Evolutionary conservation across 1,284 basidiomycete species (phyloP).

Genomic region (Wallemia ichthyophaga): DNA sequence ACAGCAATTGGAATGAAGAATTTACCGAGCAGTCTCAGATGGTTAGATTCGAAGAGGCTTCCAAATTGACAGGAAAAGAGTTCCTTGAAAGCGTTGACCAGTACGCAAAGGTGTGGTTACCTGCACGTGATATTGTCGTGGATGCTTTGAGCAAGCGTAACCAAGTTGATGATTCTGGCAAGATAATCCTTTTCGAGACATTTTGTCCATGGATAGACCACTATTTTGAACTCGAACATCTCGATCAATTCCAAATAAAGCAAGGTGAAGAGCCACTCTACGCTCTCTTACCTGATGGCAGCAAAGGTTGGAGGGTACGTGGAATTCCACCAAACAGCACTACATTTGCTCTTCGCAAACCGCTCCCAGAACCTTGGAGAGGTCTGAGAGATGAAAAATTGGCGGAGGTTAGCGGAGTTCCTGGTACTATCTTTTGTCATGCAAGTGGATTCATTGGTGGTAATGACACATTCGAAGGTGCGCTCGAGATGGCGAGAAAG

Average conservation of each 20-base stretch:
- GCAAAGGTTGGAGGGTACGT: slow-evolving; percentile 66
- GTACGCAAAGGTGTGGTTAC: slow-evolving; percentile 67
- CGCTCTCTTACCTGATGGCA: slow-evolving; percentile 68
- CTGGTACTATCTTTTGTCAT: slow-evolving; percentile 70
- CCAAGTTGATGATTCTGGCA: slow-evolving; percentile 35
- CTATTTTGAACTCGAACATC: slow-evolving; percentile 49
- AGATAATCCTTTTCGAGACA: slow-evolving; percentile 48
- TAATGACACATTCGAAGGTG: slow-evolving; percentile 70
- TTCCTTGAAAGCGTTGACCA: slow-evolving; percentile 54
- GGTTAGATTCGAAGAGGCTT: slow-evolving; percentile 50
- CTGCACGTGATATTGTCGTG: slow-evolving; percentile 55
- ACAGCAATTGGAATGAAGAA: slow-evolving; percentile 71
- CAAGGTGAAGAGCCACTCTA: slow-evolving; percentile 34
- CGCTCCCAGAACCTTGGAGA: slow-evolving; percentile 74
- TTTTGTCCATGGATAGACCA: slow-evolving; percentile 42
- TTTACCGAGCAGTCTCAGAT: slow-evolving; percentile 22
- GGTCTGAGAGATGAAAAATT: slow-evolving; percentile 63
- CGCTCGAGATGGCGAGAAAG: slow-evolving; percentile 41
- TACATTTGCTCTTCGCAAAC: slow-evolving; percentile 68
- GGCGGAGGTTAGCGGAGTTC: slow-evolving; percentile 40
- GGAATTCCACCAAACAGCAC: slow-evolving; percentile 56
- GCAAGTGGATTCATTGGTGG: slow-evolving; percentile 88
- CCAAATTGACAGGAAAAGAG: slow-evolving; percentile 52
- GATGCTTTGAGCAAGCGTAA: slow-evolving; percentile 32
- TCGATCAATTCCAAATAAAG: slow-evolving; percentile 20